Base-by-base conservation (phyloP, 805 yeast genomes). In the Naumovozyma baii region DNA sequence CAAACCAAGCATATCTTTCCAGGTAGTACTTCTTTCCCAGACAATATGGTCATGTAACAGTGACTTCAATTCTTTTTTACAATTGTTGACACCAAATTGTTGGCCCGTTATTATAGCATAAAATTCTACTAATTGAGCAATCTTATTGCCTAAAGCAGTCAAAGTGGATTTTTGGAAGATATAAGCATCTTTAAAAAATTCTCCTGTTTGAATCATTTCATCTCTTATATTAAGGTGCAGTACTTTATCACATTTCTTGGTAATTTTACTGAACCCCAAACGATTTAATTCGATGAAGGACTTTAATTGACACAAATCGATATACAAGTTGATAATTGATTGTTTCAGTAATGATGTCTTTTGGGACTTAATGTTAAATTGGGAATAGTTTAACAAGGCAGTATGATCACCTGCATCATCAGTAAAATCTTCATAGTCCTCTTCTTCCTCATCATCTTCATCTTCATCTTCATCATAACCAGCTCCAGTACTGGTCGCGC, bases 1-100 rank as follows among this genome's bases (percentile, higher is more conserved):
- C 51, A 90, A 64, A 7, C 92, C 90, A 48, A 88, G 74, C 80
- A 90, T 79, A 57, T 90, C 96, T 52, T 92, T 79, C 97, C 97
- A 90, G 14, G 87, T 95, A 0, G 95, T 87, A 57, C 84, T 84
- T 62, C 97, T 75, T 63, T 90, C 96, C 94, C 95, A 90, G 18
- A 88, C 96, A 33, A 90, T 83, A 58, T 88, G 94, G 52, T 90
- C 97, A 45, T 95, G 73, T 47, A 90, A 64, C 44, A 70, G 74
- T 2, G 79, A 69, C 39, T 76, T 74, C 45, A 80, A 61, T 51
- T 78, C 83, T 3, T 70, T 58, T 48, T 65, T 72, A 31, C 77
- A 76, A 9, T 63, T 52, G 15, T 68, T 73, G 14, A 72, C 49
- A 33, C 55, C 49, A 14, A 50, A 41, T 32, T 49, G 46, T 33